Conservation (phyloP, 805 yeast species). For the Schizosaccharomyces lindneri region DNA sequence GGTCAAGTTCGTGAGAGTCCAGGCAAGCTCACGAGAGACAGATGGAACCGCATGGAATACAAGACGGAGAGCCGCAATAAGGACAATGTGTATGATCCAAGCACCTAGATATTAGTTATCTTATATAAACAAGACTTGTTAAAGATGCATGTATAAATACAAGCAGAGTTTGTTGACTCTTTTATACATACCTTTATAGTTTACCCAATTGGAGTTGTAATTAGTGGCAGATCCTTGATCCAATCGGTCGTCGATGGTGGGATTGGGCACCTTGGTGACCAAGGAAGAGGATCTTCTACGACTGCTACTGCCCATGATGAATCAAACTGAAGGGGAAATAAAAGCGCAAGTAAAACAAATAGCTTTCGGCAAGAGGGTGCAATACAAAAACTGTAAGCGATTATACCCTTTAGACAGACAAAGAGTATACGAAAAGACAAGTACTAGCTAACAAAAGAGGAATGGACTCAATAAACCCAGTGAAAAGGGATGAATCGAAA, state of each 20-base stretch:
- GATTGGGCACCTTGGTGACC: constrained; percentile 1
- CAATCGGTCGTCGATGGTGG: constrained; percentile 60
- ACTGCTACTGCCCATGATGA: background rate
- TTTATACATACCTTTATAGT: constrained; percentile 38
- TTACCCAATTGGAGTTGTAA: constrained; percentile 88
- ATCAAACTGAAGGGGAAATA: background rate
- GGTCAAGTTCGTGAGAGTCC: constrained; percentile 83
- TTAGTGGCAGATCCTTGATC: constrained; percentile 79
- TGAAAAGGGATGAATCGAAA: too few species aligned
- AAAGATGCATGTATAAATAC: background rate
- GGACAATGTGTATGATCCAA: constrained; percentile 76
- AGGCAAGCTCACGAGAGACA: constrained; percentile 58
- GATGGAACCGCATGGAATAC: constrained; percentile 61
- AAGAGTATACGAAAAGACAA: too few species aligned
- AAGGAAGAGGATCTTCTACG: constrained; percentile 1
- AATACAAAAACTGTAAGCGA: too few species aligned
- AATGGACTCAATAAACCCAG: too few species aligned
- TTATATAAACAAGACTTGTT: background rate
- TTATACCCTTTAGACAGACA: too few species aligned
- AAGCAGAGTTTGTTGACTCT: background rate
- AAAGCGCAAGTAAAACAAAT: background rate
- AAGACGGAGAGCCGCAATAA: constrained; percentile 47
- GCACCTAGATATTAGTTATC: constrained; percentile 21
- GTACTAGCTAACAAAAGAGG: too few species aligned
- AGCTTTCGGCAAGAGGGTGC: background rate